Base-by-base conservation (phyloP, 140 eudicot genomes). In the Flaveria floridana region DNA sequence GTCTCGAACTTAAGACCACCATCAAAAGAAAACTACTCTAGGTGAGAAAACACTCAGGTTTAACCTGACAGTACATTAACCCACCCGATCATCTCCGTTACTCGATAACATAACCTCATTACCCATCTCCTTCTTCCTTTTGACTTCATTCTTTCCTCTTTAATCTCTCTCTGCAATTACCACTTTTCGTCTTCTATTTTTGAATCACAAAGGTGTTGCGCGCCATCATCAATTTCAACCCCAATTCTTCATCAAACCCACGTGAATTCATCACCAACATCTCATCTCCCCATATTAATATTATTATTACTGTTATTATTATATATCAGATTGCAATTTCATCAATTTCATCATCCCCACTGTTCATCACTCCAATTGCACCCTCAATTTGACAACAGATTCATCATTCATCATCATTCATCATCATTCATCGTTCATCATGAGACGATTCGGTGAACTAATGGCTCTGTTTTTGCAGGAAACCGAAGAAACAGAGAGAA, bases 391-490 rank as follows among this genome's bases (percentile, higher is more conserved):
- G 9, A 42, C 48, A 0, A 42, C 48, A 42, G 48, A 42, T 42
- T 42, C 48, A 42, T 42, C 37, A 44, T 44, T 0, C 9, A 41
- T 7, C 48, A 42, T 42, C 37, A 44, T 44, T 0, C 9, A 41
- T 7, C 12, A 10, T 42, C 11, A 9, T 44, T 11, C 11, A 44
- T 44, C 50, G 2, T 7, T 44, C 23, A 71, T 7, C 37, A 85
- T 82, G 87, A 79, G 83, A 51, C 80, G 72, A 51, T 18, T 85
- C 3, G 86, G 90, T 72, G 91, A 87, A 78, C 74, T 87, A 11
- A 66, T 87, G 78, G 82, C 80, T 52, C 76, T 85, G 71, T 81
- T 81, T 68, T 70, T 87, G 75, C 95, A 86, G 96, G 91, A 72
- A 68, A 68, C 83, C 39, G 78, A 63, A 44, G 74, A 79, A 3